Base-by-base conservation (phyloP, 2,329 filamentous ascomycete species). In the Fusarium sarcochroum region DNA sequence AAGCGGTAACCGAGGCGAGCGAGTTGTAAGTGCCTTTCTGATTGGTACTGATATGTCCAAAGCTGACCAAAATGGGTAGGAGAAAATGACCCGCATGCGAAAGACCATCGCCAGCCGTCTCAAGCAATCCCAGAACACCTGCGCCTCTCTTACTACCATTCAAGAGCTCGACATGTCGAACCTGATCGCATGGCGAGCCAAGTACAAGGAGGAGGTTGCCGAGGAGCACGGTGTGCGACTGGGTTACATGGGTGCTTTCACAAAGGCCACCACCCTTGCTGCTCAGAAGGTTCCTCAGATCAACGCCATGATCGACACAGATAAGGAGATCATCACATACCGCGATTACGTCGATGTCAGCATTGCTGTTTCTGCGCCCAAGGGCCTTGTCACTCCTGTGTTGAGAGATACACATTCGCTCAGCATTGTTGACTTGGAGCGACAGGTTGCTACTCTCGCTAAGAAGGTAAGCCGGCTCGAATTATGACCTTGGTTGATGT, bases 181-280 rank as follows among this genome's bases (percentile, higher is more conserved):
- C 40, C 84, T 93, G 66, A 93, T 93, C 78, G 83, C 89, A 63
- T 77, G 76, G 76, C 86, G 88, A 18, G 82, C 89, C 49, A 86
- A 90, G 49, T 92, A 92, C 85, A 92, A 91, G 83, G 76, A 77
- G 20, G 73, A 75, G 21, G 76, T 77, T 11, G 65, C 69, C 1
- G 73, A 77, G 40, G 60, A 69, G 55, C 68, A 76, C 53, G 76
- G 76, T 27, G 76, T 77, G 20, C 66, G 73, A 0, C 87, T 93
- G 45, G 91, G 90, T 14, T 89, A 93, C 79, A 93, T 93, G 80
- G 91, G 92, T 79, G 90, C 92, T 81, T 85, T 93, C 71, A 86
- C 92, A 80, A 93, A 93, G 82, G 90, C 90, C 58, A 85, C 89
- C 59, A 89, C 88, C 42, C 81, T 87, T 40, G 91, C 90, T 52